These are phyloP conservation scores for Zymoseptoria crescenta DNA, from an alignment of 2,329 filamentous ascomycete genomes.

Conservation along the genomic window DNA sequence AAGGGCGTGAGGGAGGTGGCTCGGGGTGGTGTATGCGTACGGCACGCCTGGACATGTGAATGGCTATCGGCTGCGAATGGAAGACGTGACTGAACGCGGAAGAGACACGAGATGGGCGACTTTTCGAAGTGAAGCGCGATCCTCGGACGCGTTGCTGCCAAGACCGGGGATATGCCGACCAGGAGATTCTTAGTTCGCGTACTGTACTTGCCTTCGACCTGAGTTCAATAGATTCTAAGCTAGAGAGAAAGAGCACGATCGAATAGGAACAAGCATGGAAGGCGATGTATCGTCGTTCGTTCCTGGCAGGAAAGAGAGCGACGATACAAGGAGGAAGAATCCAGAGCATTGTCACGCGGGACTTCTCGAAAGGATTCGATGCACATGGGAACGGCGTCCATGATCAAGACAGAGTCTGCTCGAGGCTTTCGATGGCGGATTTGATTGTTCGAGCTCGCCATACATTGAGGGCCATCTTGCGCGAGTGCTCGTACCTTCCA, in stretches of 20 bases:
- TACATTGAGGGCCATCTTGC: constrained; percentile 49
- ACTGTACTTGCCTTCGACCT: not conserved
- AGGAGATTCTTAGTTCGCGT: not conserved
- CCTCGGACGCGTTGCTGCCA: too few relatives aligned
- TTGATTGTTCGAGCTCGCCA: constrained; percentile 29
- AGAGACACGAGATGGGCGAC: too few relatives aligned
- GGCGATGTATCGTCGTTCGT: not conserved
- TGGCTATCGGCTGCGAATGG: not conserved
- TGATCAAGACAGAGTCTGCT: not conserved
- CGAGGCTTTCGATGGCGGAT: not conserved
- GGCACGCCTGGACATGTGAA: not conserved
- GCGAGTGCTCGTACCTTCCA: constrained; percentile 54
- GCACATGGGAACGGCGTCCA: not conserved
- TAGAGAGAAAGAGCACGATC: not conserved
- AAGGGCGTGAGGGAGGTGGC: not conserved
- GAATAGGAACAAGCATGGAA: not conserved
- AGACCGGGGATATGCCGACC: not conserved
- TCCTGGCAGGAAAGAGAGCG: not conserved
- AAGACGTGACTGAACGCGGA: not conserved
- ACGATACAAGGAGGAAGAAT: not conserved
- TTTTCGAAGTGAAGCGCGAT: not conserved
- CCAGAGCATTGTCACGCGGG: not conserved
- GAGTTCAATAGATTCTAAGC: not conserved
- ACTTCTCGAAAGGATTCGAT: not conserved
- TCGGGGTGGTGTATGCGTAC: not conserved